A percentile compares a stretch with the other conserved stretches of the same genome.
Evolutionary conservation across 2,329 filamentous ascomycete species (phyloP).

Genomic region (Ophiostoma pallidulum): DNA sequence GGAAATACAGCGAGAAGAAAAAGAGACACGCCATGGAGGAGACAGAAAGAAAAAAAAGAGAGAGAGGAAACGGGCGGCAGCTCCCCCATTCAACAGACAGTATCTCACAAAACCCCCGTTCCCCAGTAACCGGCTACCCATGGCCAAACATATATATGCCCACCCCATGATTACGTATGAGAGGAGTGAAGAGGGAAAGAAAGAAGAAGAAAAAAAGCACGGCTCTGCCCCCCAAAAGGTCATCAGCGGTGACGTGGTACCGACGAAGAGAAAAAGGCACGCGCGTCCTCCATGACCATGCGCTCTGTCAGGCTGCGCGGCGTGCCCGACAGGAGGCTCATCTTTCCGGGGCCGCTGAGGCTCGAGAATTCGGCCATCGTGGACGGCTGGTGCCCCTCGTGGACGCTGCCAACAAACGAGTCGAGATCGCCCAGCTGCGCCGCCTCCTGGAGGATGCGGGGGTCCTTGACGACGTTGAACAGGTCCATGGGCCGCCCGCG

Average conservation of each 20-base stretch:
- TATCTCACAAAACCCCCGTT: too few relatives aligned
- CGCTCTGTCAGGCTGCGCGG: slow-evolving; percentile 27
- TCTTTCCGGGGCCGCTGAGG: slow-evolving; percentile 5
- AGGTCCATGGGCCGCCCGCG: slow-evolving; percentile 28
- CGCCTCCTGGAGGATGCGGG: slow-evolving; percentile 29
- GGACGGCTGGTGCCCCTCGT: slow-evolving; percentile 19
- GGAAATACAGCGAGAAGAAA: too few relatives aligned
- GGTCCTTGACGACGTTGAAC: slow-evolving; percentile 29
- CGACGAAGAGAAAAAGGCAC: neutral
- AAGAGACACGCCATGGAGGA: too few relatives aligned
- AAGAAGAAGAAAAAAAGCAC: neutral
- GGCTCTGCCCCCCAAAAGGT: too few relatives aligned
- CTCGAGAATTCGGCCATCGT: slow-evolving; percentile 20
- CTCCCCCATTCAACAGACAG: neutral
- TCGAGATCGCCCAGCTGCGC: slow-evolving; percentile 28
- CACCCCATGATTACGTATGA: neutral
- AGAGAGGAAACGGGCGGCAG: neutral
- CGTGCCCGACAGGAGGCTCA: slow-evolving; percentile 15
- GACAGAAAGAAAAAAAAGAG: too few relatives aligned
- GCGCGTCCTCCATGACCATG: slow-evolving; percentile 20
- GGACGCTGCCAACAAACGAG: slow-evolving; percentile 33
- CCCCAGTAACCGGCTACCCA: too few relatives aligned
- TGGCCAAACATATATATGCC: too few relatives aligned
- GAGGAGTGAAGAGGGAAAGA: neutral
- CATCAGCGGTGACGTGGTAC: neutral